These are phyloP conservation scores for Cercospora sp. DNA, from an alignment of 2,329 filamentous ascomycete species.

Conservation along the genomic window DNA sequence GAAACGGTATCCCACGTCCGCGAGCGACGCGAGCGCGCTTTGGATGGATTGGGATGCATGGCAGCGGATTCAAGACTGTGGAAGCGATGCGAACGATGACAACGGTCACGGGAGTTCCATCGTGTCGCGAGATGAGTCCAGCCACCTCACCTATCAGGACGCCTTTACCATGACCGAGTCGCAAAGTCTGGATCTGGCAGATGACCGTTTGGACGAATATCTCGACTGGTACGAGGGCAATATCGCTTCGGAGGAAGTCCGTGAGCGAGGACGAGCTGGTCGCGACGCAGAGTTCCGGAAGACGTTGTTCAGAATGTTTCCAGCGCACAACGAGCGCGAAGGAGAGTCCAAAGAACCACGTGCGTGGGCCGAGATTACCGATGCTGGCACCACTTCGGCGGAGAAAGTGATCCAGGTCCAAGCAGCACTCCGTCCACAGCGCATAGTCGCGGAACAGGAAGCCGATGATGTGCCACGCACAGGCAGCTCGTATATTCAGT, in stretches of 20 bases:
- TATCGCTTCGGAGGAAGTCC: constrained; percentile 55
- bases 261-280: constrained; percentile 37
- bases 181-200: constrained; percentile 63
- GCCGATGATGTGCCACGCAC: constrained; percentile 44
- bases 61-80: constrained; percentile 49
- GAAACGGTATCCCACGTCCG: constrained; percentile 52
- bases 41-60: constrained; percentile 73
- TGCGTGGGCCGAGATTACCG: constrained; percentile 21
- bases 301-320: constrained; percentile 48
- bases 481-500: constrained; percentile 54
- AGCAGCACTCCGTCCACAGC: constrained; percentile 43
- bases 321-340: constrained; percentile 26
- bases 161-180: constrained; percentile 59
- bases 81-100: constrained; percentile 1
- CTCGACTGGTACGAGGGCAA: constrained; percentile 76
- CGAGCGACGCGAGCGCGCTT: constrained; percentile 59
- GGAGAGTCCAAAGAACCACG: constrained; percentile 10
- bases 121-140: constrained; percentile 10
- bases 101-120: background rate
- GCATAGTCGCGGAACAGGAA: constrained; percentile 41
- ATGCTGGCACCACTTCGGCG: constrained; percentile 23
- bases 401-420: constrained; percentile 49
- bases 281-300: constrained; percentile 44
- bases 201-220: constrained; percentile 69
- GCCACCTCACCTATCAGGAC: constrained; percentile 42